Conservation (phyloP, 257 asterid species). For the Capsicum pubescens region DNA sequence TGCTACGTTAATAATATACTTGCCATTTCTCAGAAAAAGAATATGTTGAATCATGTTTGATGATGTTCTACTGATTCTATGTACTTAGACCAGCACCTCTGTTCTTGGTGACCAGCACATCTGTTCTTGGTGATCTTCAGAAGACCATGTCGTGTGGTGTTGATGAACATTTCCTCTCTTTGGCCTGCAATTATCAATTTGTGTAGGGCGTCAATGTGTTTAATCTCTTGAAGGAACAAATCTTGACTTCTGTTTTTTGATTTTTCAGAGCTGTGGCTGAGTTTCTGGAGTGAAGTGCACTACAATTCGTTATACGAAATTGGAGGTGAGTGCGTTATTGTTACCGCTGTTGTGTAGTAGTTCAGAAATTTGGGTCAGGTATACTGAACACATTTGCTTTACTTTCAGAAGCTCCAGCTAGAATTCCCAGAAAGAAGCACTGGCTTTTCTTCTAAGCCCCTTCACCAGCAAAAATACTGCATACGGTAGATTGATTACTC, state of each 20-base stretch:
- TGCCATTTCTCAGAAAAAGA: neutral
- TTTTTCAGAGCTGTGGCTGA: constrained; percentile 81
- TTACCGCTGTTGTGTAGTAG: neutral
- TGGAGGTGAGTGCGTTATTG: constrained; percentile 57
- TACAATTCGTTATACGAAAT: constrained; percentile 81
- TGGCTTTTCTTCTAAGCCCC: constrained; percentile 62
- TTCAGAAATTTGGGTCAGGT: neutral
- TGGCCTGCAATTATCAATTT: neutral
- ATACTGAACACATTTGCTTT: neutral
- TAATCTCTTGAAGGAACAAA: neutral
- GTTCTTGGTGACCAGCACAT: neutral
- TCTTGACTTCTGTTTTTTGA: neutral
- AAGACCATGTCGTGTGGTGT: neutral
- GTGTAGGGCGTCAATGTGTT: neutral
- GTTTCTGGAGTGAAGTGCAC: constrained; percentile 99
- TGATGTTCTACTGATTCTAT: neutral
- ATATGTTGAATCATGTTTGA: neutral
- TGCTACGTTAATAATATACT: neutral
- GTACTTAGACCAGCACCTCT: neutral
- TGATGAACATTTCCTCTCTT: neutral
- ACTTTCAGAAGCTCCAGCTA: constrained; percentile 69
- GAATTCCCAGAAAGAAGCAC: constrained; percentile 70
- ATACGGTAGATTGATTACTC: neutral
- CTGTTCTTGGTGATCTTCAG: neutral
- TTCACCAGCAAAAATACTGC: constrained; percentile 21